Base-by-base conservation (phyloP, 139 green algal species). In the Volvox africanus region DNA sequence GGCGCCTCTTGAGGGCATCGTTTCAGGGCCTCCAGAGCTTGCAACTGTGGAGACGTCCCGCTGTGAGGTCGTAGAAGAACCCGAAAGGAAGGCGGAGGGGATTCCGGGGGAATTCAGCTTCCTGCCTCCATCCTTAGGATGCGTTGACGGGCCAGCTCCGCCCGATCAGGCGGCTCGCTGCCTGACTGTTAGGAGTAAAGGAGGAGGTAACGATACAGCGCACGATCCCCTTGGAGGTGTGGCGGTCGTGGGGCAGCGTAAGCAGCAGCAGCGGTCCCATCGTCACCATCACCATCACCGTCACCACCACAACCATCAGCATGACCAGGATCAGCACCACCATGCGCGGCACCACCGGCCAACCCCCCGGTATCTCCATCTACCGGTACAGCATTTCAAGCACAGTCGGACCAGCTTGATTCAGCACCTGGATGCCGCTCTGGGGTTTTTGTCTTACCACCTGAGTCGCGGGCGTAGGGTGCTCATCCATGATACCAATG, bases 401-500 rank as follows among this genome's bases (percentile, higher is more conserved):
- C 30, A 76, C 61, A 21, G 82, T 16, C 93, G 93, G 21, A 82
- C 67, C 35, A 76, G 68, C 20, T 69, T 97, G 88, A 12, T 71
- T 61, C 33, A 82, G 2, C 44, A 75, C 1, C 92, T 96, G n/a
- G 87, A 92, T 24, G 37, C 89, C 28, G 94, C 93, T 2, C 82
- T 96, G 24, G 16, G 50, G 2, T 97, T 96, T 89, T 82, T 95
- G 37, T 93, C 87, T 1, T 30, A 87, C 19, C 94, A 96, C 76
- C 88, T 96, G 1, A 18, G 11, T 9, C 30, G 50, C 0, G 91
- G 92, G 12, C 80, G 80, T 12, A 79, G 84, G 16, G 92, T 96
- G 68, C 91, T 96, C n/a, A 92, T 97, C 6, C 85, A 92, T 50
- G 93, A 94, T 61, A 89, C 91, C 55, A 88, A 94, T 26, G 95